phyloP scores from a whole-genome alignment of 495 filamentous ascomycete species.

The Aspergillus saccharolyticus region DNA sequence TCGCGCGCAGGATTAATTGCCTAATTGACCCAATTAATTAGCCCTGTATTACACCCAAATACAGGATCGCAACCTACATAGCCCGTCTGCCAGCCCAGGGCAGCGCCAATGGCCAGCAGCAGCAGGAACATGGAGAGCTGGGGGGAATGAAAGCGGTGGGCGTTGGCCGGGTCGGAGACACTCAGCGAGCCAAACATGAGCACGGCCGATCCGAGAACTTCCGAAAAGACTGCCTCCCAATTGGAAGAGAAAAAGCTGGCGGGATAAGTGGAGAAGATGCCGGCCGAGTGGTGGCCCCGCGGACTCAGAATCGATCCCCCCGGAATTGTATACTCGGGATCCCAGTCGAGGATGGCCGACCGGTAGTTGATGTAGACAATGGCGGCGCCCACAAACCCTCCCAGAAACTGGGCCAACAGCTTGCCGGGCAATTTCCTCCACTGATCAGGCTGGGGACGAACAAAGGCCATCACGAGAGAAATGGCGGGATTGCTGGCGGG shows the following conservation, averaged over 20 bases:
- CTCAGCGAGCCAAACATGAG: constrained; percentile 31
- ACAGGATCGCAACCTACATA: constrained; percentile 23
- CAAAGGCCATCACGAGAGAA: constrained; percentile 25
- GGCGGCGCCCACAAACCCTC: constrained; percentile 31
- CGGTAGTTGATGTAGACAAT: constrained; percentile 36
- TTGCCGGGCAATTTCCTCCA: constrained; percentile 29
- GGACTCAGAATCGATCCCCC: constrained; percentile 34
- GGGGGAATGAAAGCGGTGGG: constrained; percentile 23
- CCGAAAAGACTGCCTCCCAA: constrained; percentile 33
- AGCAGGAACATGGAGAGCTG: constrained; percentile 31
- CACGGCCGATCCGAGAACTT: constrained; percentile 29
- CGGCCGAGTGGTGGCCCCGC: constrained; percentile 30
- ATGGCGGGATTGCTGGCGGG: constrained; percentile 31
- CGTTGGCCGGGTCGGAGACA: constrained; percentile 27
- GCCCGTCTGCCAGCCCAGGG: constrained; percentile 35
- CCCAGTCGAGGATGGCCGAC: constrained; percentile 32
- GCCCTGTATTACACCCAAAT: neutral
- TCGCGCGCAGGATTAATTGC: constrained; percentile 35
- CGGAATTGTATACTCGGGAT: constrained; percentile 36
- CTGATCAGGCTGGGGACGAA: constrained; percentile 27
- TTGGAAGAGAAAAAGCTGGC: constrained; percentile 24
- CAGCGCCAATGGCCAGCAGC: constrained; percentile 29
- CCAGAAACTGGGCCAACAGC: constrained; percentile 29
- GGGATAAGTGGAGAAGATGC: constrained; percentile 34
- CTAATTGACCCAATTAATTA: too few relatives aligned